Conservation (phyloP, 768 basidiomycete genomes). For the Cystobasidium tubakii region DNA sequence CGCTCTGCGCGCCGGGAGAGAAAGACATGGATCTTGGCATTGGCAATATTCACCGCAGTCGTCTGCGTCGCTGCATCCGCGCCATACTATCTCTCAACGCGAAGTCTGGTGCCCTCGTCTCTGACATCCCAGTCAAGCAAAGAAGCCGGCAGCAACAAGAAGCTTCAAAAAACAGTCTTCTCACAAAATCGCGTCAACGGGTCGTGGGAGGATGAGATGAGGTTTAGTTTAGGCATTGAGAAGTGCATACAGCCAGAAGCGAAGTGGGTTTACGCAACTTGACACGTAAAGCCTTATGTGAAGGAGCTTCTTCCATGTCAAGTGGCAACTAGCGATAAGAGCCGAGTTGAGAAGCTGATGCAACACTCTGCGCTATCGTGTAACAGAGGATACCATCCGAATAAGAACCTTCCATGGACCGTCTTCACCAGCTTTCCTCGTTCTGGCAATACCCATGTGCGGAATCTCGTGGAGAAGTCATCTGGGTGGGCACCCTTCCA, state of each 20-base stretch:
- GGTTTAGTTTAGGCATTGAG: background rate
- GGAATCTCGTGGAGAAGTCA: slow-evolving; percentile 6
- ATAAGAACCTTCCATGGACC: background rate
- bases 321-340: background rate
- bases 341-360: background rate
- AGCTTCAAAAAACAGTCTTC: background rate
- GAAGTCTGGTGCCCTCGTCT: background rate
- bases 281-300: background rate
- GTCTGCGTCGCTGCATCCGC: background rate
- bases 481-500: background rate
- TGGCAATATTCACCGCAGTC: slow-evolving; percentile 1
- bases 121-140: background rate
- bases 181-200: background rate
- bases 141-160: background rate
- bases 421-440: slow-evolving; percentile 4
- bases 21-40: background rate
- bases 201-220: background rate
- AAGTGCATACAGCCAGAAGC: background rate
- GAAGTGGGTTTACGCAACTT: background rate
- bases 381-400: slow-evolving; percentile 7
- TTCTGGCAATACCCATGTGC: slow-evolving; percentile 1
- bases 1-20: background rate
- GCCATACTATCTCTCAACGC: background rate
- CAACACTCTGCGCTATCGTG: background rate
- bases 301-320: background rate